Conservation (phyloP, 306 rosid genomes). For the Potentilla sterilis region DNA sequence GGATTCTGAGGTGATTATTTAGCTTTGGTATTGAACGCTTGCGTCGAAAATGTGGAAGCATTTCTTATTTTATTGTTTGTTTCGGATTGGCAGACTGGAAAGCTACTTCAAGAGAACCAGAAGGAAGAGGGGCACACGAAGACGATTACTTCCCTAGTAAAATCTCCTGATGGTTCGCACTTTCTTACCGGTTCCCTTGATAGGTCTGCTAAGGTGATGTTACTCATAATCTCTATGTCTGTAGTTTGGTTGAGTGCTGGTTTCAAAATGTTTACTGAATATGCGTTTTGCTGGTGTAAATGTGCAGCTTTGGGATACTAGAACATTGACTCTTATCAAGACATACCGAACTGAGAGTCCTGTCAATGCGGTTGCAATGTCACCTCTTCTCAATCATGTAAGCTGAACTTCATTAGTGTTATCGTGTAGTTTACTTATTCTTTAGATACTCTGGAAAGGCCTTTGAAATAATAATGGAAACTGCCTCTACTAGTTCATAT, state of each 20-base stretch:
- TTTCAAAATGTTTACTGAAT: not conserved
- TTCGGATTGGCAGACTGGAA: constrained; percentile 62
- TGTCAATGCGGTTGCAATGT: constrained; percentile 93
- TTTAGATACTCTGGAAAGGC: not conserved
- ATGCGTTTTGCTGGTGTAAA: constrained; percentile 15
- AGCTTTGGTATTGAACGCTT: not conserved
- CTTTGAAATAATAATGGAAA: not conserved
- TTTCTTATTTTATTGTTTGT: not conserved
- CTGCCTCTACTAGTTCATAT: not conserved
- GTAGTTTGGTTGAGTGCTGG: not conserved
- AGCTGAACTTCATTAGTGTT: constrained; percentile 22
- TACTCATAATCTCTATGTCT: not conserved
- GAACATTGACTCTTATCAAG: constrained; percentile 84
- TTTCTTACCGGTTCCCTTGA: constrained; percentile 86
- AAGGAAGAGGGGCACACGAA: constrained; percentile 83
- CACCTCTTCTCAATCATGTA: constrained; percentile 94
- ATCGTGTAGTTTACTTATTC: not conserved
- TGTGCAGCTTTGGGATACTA: constrained; percentile 77
- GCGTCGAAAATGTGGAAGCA: not conserved
- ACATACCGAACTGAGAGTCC: constrained; percentile 86
- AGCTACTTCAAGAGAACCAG: constrained; percentile 61
- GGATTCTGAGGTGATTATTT: constrained; percentile 73
- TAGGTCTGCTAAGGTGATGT: constrained; percentile 75
- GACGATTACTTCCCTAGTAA: constrained; percentile 62
- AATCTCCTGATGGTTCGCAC: constrained; percentile 77